A percentile compares a stretch with the other conserved stretches of the same genome.
phyloP scores from a whole-genome alignment of 2,329 filamentous ascomycete species.

The Aspergillus uvarum region DNA sequence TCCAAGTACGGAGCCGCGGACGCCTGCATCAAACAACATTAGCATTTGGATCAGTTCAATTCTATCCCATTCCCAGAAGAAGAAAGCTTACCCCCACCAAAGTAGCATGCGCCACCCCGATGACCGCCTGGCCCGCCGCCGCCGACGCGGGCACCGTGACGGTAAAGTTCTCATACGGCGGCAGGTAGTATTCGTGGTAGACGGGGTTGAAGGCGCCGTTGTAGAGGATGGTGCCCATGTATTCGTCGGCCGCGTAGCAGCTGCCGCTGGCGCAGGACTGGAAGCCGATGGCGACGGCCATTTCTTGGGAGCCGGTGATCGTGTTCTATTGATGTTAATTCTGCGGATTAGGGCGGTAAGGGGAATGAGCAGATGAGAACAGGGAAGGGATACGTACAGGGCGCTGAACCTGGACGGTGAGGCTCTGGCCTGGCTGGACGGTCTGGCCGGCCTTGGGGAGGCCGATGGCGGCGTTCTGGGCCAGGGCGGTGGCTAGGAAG shows the following conservation, averaged over 20 bases:
- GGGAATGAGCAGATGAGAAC: too few species aligned
- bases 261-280: slow-evolving; percentile 21
- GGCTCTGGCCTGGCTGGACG: slow-evolving; percentile 21
- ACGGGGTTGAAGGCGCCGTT: slow-evolving; percentile 28
- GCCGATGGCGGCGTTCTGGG: slow-evolving; percentile 29
- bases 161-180: slow-evolving; percentile 35
- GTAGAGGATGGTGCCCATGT: slow-evolving; percentile 29
- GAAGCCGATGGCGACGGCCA: slow-evolving; percentile 33
- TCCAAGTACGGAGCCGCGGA: slow-evolving; percentile 24
- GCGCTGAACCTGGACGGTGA: slow-evolving; percentile 32
- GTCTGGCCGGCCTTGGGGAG: slow-evolving; percentile 21
- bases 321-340: slow-evolving; percentile 20
- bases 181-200: slow-evolving; percentile 22
- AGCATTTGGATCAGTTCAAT: neutral
- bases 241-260: slow-evolving; percentile 22
- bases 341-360: neutral
- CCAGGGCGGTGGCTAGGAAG: slow-evolving; percentile 25
- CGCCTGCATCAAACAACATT: slow-evolving; percentile 18
- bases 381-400: slow-evolving; percentile 21
- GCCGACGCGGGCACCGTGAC: slow-evolving; percentile 25
- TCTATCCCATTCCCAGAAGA: neutral
- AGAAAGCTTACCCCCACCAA: slow-evolving; percentile 31
- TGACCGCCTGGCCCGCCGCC: slow-evolving; percentile 17
- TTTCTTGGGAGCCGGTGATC: slow-evolving; percentile 27
- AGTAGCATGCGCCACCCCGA: slow-evolving; percentile 31